Conservation (phyloP, 352 stramenopile genomes). For the Pythium volutum region DNA sequence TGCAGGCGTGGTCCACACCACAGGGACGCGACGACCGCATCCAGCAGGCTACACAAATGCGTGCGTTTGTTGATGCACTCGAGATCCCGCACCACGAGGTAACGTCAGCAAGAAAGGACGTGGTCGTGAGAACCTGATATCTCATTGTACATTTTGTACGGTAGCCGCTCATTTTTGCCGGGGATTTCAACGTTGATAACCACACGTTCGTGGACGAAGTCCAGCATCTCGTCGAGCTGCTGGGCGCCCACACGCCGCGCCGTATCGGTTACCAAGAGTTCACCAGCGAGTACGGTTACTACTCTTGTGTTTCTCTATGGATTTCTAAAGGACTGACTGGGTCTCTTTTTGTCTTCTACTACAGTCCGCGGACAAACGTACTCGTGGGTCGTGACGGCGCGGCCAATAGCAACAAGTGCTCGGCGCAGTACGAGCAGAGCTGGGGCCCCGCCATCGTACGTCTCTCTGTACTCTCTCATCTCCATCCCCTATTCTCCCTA, state of each 20-base stretch:
- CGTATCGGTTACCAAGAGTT: conserved; percentile 57
- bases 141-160: background rate
- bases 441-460: conserved; percentile 58
- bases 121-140: background rate
- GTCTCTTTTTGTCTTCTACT: background rate
- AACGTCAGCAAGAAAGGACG: background rate
- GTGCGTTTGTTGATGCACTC: conserved; percentile 46
- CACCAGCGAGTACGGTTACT: conserved; percentile 86
- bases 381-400: conserved; percentile 78
- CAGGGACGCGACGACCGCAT: conserved; percentile 56
- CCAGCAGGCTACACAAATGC: conserved; percentile 65
- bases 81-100: conserved; percentile 69
- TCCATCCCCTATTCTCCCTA: background rate
- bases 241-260: conserved; percentile 42
- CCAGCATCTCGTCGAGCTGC: conserved; percentile 49
- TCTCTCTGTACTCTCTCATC: background rate
- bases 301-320: no score
- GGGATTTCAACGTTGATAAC: conserved; percentile 86
- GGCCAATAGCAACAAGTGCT: conserved; percentile 73
- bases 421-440: conserved; percentile 57
- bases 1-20: conserved; percentile 84
- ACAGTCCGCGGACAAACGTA: conserved; percentile 70
- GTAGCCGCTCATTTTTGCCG: conserved; percentile 74
- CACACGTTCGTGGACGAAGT: conserved; percentile 73
- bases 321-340: no score